These are phyloP conservation scores for Globisporangium nagaii DNA, from an alignment of 352 stramenopile species.

Conservation along the genomic window DNA sequence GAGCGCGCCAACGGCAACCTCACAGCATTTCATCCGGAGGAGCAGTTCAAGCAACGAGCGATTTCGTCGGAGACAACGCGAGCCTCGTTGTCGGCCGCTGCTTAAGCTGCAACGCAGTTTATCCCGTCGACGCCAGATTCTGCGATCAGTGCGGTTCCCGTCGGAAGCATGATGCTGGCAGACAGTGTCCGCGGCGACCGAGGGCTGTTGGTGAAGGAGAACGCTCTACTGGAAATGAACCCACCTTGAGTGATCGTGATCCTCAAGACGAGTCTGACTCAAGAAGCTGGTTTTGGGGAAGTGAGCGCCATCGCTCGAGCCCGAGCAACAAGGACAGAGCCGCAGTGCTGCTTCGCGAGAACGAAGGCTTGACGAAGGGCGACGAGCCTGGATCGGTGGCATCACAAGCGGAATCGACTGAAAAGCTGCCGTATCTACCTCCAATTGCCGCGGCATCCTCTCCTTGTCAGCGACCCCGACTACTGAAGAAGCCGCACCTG, in stretches of 20 bases:
- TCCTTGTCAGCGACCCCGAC: neutral
- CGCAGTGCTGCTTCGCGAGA: neutral
- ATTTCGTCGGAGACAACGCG: neutral
- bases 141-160: constrained; percentile 1
- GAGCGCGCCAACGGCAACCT: neutral
- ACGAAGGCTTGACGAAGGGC: neutral
- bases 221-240: no score
- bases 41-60: neutral
- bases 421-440: neutral
- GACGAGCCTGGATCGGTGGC: neutral
- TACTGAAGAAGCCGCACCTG: neutral
- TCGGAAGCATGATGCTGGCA: no score
- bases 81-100: neutral
- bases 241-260: neutral
- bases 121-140: neutral
- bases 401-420: neutral
- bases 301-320: neutral
- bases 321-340: neutral
- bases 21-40: neutral
- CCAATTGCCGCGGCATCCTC: neutral
- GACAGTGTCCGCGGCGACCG: no score
- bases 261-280: neutral
- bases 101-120: neutral
- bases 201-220: neutral
- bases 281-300: neutral